Percentiles rank a stretch among this genome's conserved stretches.
Evolutionary conservation across 495 filamentous ascomycete genomes (phyloP).

Genomic region (Penicillium diatomitis): DNA sequence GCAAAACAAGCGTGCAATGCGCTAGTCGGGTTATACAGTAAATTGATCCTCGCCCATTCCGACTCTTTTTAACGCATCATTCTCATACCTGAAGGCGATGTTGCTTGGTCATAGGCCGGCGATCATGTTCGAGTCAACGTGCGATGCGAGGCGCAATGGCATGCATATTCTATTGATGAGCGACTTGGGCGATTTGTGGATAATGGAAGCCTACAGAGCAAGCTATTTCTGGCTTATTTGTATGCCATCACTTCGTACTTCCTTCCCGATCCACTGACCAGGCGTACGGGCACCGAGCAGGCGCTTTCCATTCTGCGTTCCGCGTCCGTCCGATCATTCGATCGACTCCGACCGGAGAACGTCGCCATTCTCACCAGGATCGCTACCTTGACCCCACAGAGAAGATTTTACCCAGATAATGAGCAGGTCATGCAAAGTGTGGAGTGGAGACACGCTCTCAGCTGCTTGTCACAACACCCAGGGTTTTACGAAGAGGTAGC

Average conservation of each 20-base stretch:
- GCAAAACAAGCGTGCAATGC: constrained; percentile 39
- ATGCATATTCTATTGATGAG: constrained; percentile 41
- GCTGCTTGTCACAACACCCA: constrained; percentile 2
- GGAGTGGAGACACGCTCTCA: not conserved
- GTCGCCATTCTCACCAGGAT: constrained; percentile 32
- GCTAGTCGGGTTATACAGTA: constrained; percentile 44
- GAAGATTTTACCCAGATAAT: constrained; percentile 48
- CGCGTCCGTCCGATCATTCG: constrained; percentile 43
- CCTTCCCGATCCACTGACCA: constrained; percentile 48
- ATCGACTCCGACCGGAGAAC: constrained; percentile 29
- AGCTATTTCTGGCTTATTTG: constrained; percentile 44
- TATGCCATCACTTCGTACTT: constrained; percentile 55
- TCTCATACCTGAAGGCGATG: constrained; percentile 39
- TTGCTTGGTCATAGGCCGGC: constrained; percentile 1
- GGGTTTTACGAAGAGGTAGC: constrained; percentile 2
- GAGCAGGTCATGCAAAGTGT: constrained; percentile 7
- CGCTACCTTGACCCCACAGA: constrained; percentile 40
- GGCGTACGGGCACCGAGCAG: constrained; percentile 54
- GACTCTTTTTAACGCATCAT: constrained; percentile 23
- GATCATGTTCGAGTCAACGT: constrained; percentile 38
- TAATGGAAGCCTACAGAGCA: constrained; percentile 45
- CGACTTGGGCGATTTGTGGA: constrained; percentile 40
- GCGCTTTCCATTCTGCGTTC: constrained; percentile 39
- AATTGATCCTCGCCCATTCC: constrained; percentile 37
- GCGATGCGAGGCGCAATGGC: constrained; percentile 12